Conservation (phyloP, 1,284 basidiomycete genomes). For the Rhizoctonia solani region DNA sequence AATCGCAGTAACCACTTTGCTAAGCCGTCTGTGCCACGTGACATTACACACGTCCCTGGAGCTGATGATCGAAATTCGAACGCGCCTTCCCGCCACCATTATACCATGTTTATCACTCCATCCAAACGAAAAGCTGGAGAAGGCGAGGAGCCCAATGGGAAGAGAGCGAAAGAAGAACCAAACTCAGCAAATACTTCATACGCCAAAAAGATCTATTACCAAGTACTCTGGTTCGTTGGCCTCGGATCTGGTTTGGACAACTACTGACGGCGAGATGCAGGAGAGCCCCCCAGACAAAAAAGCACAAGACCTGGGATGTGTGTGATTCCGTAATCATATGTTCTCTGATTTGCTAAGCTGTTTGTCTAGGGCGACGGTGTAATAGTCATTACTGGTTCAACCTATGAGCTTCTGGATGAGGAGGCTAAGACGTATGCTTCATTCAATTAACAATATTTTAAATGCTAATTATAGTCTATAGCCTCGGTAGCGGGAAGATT, state of each 20-base stretch:
- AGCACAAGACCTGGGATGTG: slow-evolving; percentile 54
- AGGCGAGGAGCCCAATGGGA: not conserved
- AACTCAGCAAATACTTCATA: not conserved
- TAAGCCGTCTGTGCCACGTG: too few relatives aligned
- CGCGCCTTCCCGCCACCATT: not conserved
- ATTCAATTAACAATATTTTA: not conserved
- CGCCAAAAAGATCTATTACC: slow-evolving; percentile 19
- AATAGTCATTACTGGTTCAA: slow-evolving; percentile 25
- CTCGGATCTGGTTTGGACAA: not conserved
- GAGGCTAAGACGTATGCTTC: slow-evolving; percentile 63
- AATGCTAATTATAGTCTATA: slow-evolving; percentile 21
- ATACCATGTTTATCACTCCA: slow-evolving; percentile 25
- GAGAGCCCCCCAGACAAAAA: slow-evolving; percentile 49
- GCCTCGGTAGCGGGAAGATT: slow-evolving; percentile 43
- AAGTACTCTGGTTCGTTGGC: slow-evolving; percentile 19
- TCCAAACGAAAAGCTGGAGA: slow-evolving; percentile 22
- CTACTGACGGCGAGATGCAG: slow-evolving; percentile 18
- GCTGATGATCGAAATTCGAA: not conserved
- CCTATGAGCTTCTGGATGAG: slow-evolving; percentile 47
- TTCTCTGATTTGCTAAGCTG: not conserved
- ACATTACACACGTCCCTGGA: not conserved
- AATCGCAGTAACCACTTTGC: too few relatives aligned
- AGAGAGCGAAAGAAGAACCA: slow-evolving; percentile 10
- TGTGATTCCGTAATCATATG: slow-evolving; percentile 31
- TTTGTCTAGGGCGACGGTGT: slow-evolving; percentile 35